These are phyloP conservation scores for Chloranthus sessilifolius DNA, from an alignment of 164 flowering plant genomes.

Conservation along the genomic window DNA sequence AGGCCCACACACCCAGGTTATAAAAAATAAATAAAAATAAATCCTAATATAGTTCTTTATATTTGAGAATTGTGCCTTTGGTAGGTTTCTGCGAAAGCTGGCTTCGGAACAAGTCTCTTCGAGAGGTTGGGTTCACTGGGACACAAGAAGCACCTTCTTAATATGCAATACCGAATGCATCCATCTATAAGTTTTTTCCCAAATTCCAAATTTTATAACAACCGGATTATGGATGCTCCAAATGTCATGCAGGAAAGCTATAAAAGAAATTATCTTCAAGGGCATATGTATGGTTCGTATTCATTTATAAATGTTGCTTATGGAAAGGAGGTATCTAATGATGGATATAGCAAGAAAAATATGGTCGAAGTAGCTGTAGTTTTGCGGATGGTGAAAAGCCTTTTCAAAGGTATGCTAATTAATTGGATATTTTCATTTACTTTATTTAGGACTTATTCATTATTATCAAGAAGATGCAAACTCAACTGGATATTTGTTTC, in stretches of 20 bases:
- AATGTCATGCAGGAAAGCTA: conserved; percentile 25
- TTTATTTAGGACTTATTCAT: neutral
- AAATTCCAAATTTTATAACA: conserved; percentile 35
- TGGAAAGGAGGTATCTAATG: conserved; percentile 30
- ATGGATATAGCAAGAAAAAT: conserved; percentile 28
- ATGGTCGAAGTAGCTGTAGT: conserved; percentile 35
- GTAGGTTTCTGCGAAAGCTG: conserved; percentile 23
- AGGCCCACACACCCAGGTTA: too few relatives aligned
- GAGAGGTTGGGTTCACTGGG: conserved; percentile 34
- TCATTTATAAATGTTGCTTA: conserved; percentile 39
- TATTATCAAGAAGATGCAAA: neutral
- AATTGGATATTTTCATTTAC: neutral
- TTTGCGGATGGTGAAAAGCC: conserved; percentile 21
- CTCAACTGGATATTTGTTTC: neutral
- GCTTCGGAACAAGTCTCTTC: conserved; percentile 42
- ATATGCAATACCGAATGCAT: conserved; percentile 48
- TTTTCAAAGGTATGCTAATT: conserved; percentile 14
- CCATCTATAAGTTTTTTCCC: conserved; percentile 48
- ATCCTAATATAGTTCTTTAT: too few relatives aligned
- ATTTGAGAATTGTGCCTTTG: neutral
- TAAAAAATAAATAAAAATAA: too few relatives aligned
- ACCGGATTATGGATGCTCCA: conserved; percentile 35
- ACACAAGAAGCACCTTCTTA: conserved; percentile 36
- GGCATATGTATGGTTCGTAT: conserved; percentile 36
- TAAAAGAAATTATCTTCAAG: conserved; percentile 23